phyloP scores from a whole-genome alignment of 345 rosid genomes.

The Viola odorata region DNA sequence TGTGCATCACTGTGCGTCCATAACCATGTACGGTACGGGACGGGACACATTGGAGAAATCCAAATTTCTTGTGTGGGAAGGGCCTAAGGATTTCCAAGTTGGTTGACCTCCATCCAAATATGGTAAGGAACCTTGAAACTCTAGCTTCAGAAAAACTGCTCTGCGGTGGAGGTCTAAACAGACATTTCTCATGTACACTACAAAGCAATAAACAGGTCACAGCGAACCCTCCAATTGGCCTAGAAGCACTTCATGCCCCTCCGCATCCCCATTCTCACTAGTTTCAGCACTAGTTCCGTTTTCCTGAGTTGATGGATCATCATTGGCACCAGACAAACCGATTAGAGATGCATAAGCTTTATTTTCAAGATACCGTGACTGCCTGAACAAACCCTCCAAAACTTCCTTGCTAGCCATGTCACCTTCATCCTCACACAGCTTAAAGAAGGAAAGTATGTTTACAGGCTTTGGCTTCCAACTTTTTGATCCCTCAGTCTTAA shows the following conservation, averaged over 20 bases:
- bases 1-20: no score
- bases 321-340: slow-evolving; percentile 23
- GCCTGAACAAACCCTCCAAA: slow-evolving; percentile 44
- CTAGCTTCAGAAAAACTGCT: neutral
- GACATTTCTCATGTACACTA: neutral
- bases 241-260: slow-evolving; percentile 34
- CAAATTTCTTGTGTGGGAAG: no score
- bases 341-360: slow-evolving; percentile 41
- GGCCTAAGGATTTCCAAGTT: no score
- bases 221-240: slow-evolving; percentile 40
- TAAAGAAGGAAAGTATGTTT: slow-evolving; percentile 42
- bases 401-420: slow-evolving; percentile 47
- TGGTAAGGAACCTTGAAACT: no score
- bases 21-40: no score
- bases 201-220: slow-evolving; percentile 14
- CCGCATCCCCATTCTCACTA: slow-evolving; percentile 18
- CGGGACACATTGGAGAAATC: no score
- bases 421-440: slow-evolving; percentile 60
- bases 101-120: no score
- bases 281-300: slow-evolving; percentile 7
- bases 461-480: slow-evolving; percentile 71
- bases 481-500: slow-evolving; percentile 42
- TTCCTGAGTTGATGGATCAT: slow-evolving; percentile 7
- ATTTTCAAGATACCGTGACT: slow-evolving; percentile 50
- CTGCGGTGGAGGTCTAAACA: neutral